Evolutionary conservation across 2,329 filamentous ascomycete genomes (phyloP).

Genomic region (Lachnellula subtilissima): DNA sequence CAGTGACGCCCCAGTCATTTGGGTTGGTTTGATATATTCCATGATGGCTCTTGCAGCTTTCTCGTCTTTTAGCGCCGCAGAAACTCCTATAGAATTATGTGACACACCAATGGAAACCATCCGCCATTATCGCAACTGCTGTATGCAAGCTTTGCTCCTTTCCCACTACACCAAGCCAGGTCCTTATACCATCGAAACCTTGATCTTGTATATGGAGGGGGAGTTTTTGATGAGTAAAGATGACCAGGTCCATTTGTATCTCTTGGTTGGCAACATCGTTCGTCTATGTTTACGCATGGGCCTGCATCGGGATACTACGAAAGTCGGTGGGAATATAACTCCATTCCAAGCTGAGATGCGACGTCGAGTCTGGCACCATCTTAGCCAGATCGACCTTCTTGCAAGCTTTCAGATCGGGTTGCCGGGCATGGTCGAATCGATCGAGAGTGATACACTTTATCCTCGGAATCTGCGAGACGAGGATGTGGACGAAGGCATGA

Average conservation of each 20-base stretch:
- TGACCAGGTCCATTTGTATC: conserved; percentile 50
- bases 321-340: conserved; percentile 45
- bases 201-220: conserved; percentile 48
- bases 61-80: conserved; percentile 42
- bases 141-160: conserved; percentile 47
- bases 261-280: conserved; percentile 46
- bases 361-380: conserved; percentile 52
- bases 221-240: conserved; percentile 49
- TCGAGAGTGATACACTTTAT: conserved; percentile 57
- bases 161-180: conserved; percentile 48
- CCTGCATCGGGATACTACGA: conserved; percentile 45
- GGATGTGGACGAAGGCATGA: conserved; percentile 55
- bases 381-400: conserved; percentile 56
- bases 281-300: conserved; percentile 56
- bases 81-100: conserved; percentile 42
- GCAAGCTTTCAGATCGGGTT: conserved; percentile 65
- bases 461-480: conserved; percentile 61
- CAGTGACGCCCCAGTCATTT: conserved; percentile 36
- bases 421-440: conserved; percentile 59
- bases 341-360: conserved; percentile 75
- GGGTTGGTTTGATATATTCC: conserved; percentile 45
- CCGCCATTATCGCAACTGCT: conserved; percentile 43
- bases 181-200: conserved; percentile 44
- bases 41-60: conserved; percentile 22
- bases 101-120: conserved; percentile 44